Evolutionary conservation across 2,329 filamentous ascomycete species (phyloP).

Genomic region (Trichoderma koningiopsis): DNA sequence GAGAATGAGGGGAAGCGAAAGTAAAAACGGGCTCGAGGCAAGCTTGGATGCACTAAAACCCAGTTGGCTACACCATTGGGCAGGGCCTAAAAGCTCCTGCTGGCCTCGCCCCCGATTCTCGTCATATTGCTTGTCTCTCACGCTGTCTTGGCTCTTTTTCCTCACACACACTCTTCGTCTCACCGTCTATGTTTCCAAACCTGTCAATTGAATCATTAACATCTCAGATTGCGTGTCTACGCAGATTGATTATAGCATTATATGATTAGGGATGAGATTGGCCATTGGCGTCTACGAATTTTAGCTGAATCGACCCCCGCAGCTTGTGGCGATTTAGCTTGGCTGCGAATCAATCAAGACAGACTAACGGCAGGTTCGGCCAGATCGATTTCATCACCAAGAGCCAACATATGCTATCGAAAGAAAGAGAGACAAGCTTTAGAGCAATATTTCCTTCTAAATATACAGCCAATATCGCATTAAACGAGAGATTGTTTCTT

Average conservation of each 20-base stretch:
- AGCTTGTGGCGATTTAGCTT: slow-evolving; percentile 10
- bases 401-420: not conserved
- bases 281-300: not conserved
- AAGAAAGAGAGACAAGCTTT: not conserved
- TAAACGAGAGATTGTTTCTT: not conserved
- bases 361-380: slow-evolving; percentile 6
- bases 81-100: not conserved
- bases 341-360: not conserved
- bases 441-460: no score
- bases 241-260: not conserved
- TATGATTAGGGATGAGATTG: not conserved
- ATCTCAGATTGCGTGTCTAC: not conserved
- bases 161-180: not conserved
- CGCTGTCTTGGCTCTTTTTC: not conserved
- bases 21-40: not conserved
- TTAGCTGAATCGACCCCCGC: slow-evolving; percentile 9
- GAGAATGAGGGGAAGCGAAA: slow-evolving; percentile 13
- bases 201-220: not conserved
- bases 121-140: not conserved
- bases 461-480: not conserved
- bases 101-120: not conserved
- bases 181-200: not conserved
- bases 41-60: not conserved
- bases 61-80: not conserved
- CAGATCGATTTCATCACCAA: not conserved